Evolutionary conservation across 371 early-diverging fungal species (phyloP).

Genomic region (Circinella umbellata): DNA sequence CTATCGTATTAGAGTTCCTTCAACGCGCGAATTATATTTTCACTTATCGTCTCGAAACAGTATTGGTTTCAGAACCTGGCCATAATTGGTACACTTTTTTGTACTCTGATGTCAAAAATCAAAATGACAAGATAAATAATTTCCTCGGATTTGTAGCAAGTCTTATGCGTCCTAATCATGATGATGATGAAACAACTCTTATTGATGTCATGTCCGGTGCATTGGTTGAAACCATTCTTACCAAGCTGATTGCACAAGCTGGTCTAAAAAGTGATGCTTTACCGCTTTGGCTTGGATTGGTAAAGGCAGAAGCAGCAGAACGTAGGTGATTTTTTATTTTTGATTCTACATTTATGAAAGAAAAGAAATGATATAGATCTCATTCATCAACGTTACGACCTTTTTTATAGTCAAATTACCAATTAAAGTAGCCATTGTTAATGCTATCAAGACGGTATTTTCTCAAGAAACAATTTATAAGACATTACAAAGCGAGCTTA

Average conservation of each 20-base stretch:
- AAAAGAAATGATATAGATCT: too few relatives aligned
- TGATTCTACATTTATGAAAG: not conserved
- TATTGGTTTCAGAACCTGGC: not conserved
- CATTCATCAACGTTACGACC: too few relatives aligned
- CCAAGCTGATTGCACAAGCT: slow-evolving; percentile 12
- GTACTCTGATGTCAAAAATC: not conserved
- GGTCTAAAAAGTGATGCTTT: slow-evolving; percentile 25
- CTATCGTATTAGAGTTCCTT: slow-evolving; percentile 32
- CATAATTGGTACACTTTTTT: not conserved
- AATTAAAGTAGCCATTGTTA: slow-evolving; percentile 36
- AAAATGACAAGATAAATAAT: not conserved
- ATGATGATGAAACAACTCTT: not conserved
- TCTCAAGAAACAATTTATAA: slow-evolving; percentile 23
- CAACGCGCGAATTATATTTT: slow-evolving; percentile 20
- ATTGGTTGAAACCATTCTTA: slow-evolving; percentile 11
- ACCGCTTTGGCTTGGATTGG: slow-evolving; percentile 30
- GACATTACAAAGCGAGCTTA: slow-evolving; percentile 46
- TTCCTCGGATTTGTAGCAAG: not conserved
- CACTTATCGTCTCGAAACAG: slow-evolving; percentile 20
- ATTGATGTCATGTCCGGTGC: not conserved
- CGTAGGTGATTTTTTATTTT: slow-evolving; percentile 20
- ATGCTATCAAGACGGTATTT: slow-evolving; percentile 33
- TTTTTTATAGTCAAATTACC: slow-evolving; percentile 28
- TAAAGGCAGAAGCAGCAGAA: slow-evolving; percentile 35
- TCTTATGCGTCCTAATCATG: not conserved